A percentile compares a stretch with the other conserved stretches of the same genome.
Evolutionary conservation across 2,329 filamentous ascomycete species (phyloP).

Genomic region (Metarhizium robertsii): DNA sequence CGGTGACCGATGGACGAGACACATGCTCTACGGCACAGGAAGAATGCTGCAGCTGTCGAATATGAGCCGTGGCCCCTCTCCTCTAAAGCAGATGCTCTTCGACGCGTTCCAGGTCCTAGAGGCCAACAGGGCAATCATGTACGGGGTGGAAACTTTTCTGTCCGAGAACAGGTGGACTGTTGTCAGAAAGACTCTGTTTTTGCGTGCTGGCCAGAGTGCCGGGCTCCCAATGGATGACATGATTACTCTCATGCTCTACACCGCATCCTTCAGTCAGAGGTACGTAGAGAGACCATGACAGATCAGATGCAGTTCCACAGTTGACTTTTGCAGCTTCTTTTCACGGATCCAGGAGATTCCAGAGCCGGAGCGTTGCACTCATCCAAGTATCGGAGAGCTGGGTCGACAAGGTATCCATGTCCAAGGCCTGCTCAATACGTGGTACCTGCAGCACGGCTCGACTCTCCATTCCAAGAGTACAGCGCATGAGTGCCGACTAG

Average conservation of each 20-base stretch:
- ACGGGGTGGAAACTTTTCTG: constrained; percentile 14
- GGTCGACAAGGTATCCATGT: constrained; percentile 7
- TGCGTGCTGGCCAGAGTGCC: neutral
- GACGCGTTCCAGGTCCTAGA: constrained; percentile 14
- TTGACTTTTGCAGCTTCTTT: constrained; percentile 12
- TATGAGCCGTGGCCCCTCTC: neutral
- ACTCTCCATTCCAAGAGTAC: rapidly evolving
- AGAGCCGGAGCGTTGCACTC: neutral
- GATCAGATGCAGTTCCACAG: neutral
- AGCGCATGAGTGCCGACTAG: constrained; percentile 4
- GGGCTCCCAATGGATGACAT: neutral
- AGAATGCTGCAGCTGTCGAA: constrained; percentile 11
- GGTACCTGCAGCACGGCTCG: neutral
- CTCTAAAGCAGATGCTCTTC: constrained; percentile 10
- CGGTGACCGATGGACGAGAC: constrained; percentile 15
- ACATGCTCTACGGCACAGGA: constrained; percentile 18
- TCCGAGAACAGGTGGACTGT: constrained; percentile 3
- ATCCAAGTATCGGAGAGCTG: constrained; percentile 4
- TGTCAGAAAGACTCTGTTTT: neutral
- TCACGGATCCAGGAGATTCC: constrained; percentile 9
- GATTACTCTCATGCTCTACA: constrained; percentile 6
- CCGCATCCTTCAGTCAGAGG: constrained; percentile 14
- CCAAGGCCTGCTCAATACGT: neutral
- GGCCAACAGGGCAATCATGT: constrained; percentile 15
- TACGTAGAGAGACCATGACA: neutral